Evolutionary conservation across 305 asterid species (phyloP).

Genomic region (Fraxinus sp.): DNA sequence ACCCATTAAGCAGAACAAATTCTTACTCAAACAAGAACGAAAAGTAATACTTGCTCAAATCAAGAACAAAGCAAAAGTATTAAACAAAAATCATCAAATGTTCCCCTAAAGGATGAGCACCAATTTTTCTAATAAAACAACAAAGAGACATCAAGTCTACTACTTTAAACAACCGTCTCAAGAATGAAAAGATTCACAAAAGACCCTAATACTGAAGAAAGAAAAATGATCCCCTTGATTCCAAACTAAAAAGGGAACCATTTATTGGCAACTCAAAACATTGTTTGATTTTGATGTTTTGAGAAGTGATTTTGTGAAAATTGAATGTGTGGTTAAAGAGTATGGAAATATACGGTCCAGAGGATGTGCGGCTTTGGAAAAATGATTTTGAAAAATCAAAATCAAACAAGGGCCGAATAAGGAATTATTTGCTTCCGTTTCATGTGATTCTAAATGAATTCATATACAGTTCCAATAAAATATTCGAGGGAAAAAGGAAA

Average conservation of each 20-base stretch:
- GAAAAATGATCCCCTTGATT: neutral
- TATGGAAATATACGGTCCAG: neutral
- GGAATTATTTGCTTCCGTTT: neutral
- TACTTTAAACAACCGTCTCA: neutral
- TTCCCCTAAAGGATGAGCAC: neutral
- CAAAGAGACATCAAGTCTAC: neutral
- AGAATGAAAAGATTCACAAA: neutral
- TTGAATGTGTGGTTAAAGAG: neutral
- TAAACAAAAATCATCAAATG: neutral
- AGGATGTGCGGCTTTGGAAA: neutral
- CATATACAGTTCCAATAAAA: neutral
- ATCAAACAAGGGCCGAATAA: neutral
- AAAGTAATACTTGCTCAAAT: neutral
- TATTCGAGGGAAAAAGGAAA: neutral
- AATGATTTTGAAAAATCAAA: neutral
- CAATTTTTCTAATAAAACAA: neutral
- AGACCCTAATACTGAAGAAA: neutral
- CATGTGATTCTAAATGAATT: neutral
- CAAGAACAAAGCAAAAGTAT: neutral
- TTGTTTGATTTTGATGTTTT: neutral
- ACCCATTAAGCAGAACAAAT: neutral
- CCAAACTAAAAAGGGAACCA: neutral
- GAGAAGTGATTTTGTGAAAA: neutral
- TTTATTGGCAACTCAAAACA: neutral
- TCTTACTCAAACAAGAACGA: neutral